Conservation (phyloP, 1,284 basidiomycete species). For the Moniliella sp. region DNA sequence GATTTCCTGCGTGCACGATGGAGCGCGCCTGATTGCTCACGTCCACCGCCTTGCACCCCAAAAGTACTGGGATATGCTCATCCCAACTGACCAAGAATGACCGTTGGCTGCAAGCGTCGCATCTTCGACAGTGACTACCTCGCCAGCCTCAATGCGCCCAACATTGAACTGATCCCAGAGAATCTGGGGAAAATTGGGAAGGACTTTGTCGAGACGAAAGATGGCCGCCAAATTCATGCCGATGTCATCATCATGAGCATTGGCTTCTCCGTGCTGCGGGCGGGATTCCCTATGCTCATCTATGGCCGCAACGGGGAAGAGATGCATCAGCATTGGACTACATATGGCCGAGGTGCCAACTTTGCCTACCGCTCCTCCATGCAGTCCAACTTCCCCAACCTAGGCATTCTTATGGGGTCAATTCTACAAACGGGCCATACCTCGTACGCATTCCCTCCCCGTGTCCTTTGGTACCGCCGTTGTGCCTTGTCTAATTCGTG, state of each 20-base stretch:
- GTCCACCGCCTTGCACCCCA: no score
- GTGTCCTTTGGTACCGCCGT: no score
- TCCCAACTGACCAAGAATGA: conserved; percentile 18
- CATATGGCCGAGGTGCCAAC: no score
- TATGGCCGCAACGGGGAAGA: no score
- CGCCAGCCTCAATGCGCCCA: conserved; percentile 13
- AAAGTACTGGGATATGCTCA: conserved; percentile 23
- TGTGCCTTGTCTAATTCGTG: no score
- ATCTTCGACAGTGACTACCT: conserved; percentile 24
- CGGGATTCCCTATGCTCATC: conserved; percentile 2
- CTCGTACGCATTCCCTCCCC: conserved; percentile 15
- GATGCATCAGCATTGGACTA: no score
- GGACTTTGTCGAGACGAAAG: conserved; percentile 6
- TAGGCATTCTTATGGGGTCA: conserved; percentile 1
- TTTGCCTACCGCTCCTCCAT: conserved; percentile 1
- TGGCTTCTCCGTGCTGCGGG: conserved; percentile 12
- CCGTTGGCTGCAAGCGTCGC: conserved; percentile 23
- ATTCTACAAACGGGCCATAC: conserved; percentile 3
- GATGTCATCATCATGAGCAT: conserved; percentile 10
- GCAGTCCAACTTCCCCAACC: conserved; percentile 2
- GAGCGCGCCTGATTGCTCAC: no score
- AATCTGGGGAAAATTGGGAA: conserved; percentile 5
- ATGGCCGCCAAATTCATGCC: conserved; percentile 7
- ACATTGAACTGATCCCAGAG: conserved; percentile 17
- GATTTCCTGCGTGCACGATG: no score